A percentile compares a stretch with the other conserved stretches of the same genome.
Conservation (phyloP, 1,284 basidiomycete species). For the Sanghuangporus baumii region DNA sequence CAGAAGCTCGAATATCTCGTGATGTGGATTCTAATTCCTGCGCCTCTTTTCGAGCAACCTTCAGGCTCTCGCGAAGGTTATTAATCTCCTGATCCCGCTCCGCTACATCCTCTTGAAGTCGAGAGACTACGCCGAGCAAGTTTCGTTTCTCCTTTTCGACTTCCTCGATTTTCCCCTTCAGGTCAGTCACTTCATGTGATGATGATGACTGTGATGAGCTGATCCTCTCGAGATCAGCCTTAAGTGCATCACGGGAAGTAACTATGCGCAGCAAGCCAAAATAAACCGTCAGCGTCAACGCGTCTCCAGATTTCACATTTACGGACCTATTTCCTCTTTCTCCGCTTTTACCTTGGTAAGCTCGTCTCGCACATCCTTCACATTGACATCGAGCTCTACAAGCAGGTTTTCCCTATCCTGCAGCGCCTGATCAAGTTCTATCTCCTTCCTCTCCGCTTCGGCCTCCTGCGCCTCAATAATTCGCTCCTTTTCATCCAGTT, state of each 20-base stretch:
- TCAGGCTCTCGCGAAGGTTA: conserved; percentile 58
- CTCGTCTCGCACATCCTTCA: conserved; percentile 49
- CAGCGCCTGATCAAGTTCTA: conserved; percentile 73
- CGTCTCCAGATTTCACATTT: neutral
- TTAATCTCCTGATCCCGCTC: conserved; percentile 72
- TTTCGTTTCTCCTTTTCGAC: conserved; percentile 77
- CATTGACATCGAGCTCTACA: conserved; percentile 46
- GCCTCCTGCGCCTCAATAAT: conserved; percentile 63
- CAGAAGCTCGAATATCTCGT: conserved; percentile 61
- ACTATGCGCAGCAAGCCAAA: conserved; percentile 31
- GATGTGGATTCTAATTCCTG: conserved; percentile 58
- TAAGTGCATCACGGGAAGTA: conserved; percentile 43
- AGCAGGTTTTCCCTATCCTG: conserved; percentile 62
- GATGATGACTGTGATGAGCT: conserved; percentile 52
- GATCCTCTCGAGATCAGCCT: conserved; percentile 48
- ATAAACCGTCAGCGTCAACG: neutral
- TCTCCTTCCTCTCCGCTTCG: conserved; percentile 59
- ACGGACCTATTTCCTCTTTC: conserved; percentile 57
- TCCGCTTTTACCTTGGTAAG: conserved; percentile 49
- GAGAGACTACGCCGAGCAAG: conserved; percentile 65
- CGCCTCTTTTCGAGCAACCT: conserved; percentile 70
- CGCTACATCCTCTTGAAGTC: conserved; percentile 62
- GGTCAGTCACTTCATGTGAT: conserved; percentile 49
- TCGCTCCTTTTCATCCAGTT: conserved; percentile 46
- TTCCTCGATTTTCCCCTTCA: conserved; percentile 60